Percentiles rank a stretch among this genome's conserved stretches.
These are phyloP conservation scores for Linum usitatissimum DNA, from an alignment of 345 rosid genomes.

Conservation along the genomic window DNA sequence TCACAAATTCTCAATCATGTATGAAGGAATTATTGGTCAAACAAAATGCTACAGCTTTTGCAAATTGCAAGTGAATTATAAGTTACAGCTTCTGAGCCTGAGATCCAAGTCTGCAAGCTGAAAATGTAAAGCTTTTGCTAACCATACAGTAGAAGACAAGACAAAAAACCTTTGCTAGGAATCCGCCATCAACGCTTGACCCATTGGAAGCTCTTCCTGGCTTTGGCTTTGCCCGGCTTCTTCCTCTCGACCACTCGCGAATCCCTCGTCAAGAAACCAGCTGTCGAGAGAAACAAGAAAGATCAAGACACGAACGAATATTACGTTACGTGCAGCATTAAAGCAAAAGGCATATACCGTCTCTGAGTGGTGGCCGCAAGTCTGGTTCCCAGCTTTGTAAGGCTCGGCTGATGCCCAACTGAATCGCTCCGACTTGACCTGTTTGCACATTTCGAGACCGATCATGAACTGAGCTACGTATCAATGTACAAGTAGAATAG, in stretches of 20 bases:
- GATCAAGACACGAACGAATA: background rate
- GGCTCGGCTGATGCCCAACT: constrained; percentile 81
- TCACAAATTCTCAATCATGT: no score
- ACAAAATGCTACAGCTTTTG: no score
- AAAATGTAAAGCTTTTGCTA: background rate
- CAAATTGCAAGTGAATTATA: background rate
- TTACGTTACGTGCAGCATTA: background rate
- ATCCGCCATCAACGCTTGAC: constrained; percentile 69
- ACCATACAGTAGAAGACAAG: background rate
- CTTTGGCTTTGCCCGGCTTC: constrained; percentile 95
- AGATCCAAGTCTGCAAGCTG: no score
- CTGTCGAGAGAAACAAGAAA: constrained; percentile 28
- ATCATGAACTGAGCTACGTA: background rate
- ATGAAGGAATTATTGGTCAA: no score
- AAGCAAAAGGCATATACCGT: constrained; percentile 28
- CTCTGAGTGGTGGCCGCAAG: constrained; percentile 69
- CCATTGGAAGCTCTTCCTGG: constrained; percentile 99
- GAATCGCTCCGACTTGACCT: constrained; percentile 98
- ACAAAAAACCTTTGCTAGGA: background rate
- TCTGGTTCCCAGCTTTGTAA: constrained; percentile 94
- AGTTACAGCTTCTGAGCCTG: background rate
- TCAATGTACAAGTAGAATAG: background rate
- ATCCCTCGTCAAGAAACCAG: constrained; percentile 89
- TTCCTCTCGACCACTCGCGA: constrained; percentile 93
- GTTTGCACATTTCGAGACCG: constrained; percentile 7